phyloP scores from a whole-genome alignment of 371 early-diverging fungal species.

The Globomyces sp. region DNA sequence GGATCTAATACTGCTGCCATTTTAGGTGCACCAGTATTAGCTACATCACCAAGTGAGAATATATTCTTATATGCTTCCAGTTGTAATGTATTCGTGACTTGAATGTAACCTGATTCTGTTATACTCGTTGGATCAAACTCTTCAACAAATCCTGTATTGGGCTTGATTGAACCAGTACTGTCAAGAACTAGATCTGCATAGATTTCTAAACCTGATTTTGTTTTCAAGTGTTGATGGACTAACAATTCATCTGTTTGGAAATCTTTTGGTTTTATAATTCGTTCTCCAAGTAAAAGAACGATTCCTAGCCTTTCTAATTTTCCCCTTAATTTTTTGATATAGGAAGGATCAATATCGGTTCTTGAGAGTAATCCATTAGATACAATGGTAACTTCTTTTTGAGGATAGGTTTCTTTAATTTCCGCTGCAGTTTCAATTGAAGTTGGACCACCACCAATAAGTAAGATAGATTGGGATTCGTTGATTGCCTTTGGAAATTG shows the following conservation, averaged over 20 bases:
- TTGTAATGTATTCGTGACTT: not conserved
- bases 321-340: not conserved
- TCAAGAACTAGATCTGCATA: not conserved
- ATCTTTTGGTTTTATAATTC: not conserved
- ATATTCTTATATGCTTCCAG: not conserved
- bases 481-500: not conserved
- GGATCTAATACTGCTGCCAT: not conserved
- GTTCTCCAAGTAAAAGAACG: not conserved
- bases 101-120: not conserved
- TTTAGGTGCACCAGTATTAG: not conserved
- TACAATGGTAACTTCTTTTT: constrained; percentile 24
- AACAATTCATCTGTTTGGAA: not conserved
- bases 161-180: not conserved
- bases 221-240: not conserved
- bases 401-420: constrained; percentile 37
- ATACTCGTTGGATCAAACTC: not conserved
- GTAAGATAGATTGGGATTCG: constrained; percentile 47
- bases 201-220: not conserved
- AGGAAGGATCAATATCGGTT: not conserved
- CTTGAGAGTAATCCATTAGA: not conserved
- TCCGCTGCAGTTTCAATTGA: constrained; percentile 49
- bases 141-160: not conserved
- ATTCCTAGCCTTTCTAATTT: not conserved
- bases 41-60: not conserved
- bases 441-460: constrained; percentile 62